Percentiles rank a stretch among this genome's conserved stretches.
These are phyloP conservation scores for Chlorella sp. DNA, from an alignment of 139 green algal species.

Conservation along the genomic window DNA sequence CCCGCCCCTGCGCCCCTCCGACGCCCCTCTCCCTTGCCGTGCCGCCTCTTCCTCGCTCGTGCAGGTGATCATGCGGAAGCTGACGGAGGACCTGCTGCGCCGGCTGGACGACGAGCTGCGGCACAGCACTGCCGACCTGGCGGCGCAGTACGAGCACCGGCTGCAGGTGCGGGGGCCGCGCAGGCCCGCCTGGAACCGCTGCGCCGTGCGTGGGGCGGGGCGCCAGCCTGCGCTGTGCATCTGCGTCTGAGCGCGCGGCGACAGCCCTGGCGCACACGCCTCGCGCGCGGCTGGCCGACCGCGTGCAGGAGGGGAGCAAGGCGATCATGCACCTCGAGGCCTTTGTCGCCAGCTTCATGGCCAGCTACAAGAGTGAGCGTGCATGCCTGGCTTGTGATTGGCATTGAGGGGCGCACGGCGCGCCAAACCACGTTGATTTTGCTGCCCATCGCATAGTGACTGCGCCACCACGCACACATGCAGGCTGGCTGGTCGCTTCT, in stretches of 20 bases:
- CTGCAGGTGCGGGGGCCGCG: constrained; percentile 69
- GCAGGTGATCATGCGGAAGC: constrained; percentile 51
- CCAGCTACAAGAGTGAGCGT: constrained; percentile 89
- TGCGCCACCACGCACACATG: neutral
- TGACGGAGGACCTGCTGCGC: constrained; percentile 83
- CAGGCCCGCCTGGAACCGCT: too few species aligned
- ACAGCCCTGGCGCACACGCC: too few species aligned
- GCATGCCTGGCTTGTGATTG: constrained; percentile 8
- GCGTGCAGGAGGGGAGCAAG: constrained; percentile 81
- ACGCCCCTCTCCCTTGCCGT: neutral
- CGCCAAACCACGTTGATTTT: neutral
- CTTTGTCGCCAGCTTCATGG: constrained; percentile 96
- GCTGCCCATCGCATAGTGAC: neutral
- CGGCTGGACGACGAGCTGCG: constrained; percentile 92
- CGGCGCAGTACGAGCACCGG: constrained; percentile 88
- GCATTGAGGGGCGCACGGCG: constrained; percentile 1
- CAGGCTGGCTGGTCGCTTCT: neutral
- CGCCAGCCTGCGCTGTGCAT: too few species aligned
- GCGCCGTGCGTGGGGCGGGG: too few species aligned
- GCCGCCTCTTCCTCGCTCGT: neutral
- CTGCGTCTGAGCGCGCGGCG: too few species aligned
- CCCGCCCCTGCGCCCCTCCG: too few species aligned
- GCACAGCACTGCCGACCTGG: constrained; percentile 56
- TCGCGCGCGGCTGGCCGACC: too few species aligned
- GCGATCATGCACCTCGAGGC: constrained; percentile 98